Evolutionary conservation across 2,329 filamentous ascomycete species (phyloP).

Genomic region (Colletotrichum chlorophyti): DNA sequence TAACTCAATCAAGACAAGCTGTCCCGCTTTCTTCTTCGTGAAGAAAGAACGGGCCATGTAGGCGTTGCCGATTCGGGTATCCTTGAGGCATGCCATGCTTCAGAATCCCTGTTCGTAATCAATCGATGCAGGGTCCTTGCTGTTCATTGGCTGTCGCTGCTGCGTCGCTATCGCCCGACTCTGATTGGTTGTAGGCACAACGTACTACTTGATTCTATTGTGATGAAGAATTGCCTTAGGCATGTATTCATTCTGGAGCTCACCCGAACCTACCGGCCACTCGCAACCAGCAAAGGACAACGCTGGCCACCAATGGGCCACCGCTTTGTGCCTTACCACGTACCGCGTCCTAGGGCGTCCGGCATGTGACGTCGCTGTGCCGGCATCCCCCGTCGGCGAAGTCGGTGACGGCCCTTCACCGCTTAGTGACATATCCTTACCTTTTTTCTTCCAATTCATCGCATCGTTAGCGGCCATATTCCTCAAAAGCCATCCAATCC

Average conservation of each 20-base stretch:
- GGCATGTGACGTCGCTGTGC: slow-evolving; percentile 24
- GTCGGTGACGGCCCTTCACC: slow-evolving; percentile 24
- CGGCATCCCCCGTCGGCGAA: slow-evolving; percentile 20
- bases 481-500: slow-evolving; percentile 6
- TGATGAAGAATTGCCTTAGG: slow-evolving; percentile 17
- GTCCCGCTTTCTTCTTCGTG: slow-evolving; percentile 1
- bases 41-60: slow-evolving; percentile 18
- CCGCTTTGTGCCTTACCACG: slow-evolving; percentile 8
- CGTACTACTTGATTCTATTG: not conserved
- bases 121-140: slow-evolving; percentile 21
- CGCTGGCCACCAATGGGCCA: not conserved
- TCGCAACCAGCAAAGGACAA: not conserved
- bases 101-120: slow-evolving; percentile 15
- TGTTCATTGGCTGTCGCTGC: not conserved
- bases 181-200: slow-evolving; percentile 20
- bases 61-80: slow-evolving; percentile 3
- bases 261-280: no score
- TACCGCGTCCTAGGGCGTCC: no score
- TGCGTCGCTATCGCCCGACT: not conserved
- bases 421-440: slow-evolving; percentile 24
- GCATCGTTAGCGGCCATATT: not conserved
- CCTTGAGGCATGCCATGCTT: slow-evolving; percentile 21
- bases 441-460: not conserved
- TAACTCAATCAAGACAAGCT: slow-evolving; percentile 19
- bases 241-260: no score